Conservation (phyloP, 139 green algal genomes). For the Coelastrella sp. region DNA sequence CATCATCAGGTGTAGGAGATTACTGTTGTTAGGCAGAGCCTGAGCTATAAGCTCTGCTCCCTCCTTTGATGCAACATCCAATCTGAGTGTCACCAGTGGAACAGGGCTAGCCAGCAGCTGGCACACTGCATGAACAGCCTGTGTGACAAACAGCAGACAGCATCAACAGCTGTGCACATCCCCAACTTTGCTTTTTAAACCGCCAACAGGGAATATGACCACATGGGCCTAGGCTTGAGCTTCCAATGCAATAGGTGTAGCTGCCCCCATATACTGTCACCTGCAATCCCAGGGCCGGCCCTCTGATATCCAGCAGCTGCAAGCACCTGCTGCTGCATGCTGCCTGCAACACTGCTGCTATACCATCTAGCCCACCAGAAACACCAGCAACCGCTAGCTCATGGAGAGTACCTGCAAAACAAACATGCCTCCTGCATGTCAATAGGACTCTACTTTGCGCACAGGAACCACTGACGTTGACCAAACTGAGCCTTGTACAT, state of each 20-base stretch:
- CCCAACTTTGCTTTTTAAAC: too few species aligned
- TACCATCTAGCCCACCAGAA: constrained; percentile 43
- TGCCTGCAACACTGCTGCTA: constrained; percentile 53
- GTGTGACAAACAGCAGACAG: background rate
- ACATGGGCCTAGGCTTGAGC: background rate
- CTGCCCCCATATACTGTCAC: constrained; percentile 12
- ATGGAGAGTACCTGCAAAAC: constrained; percentile 55
- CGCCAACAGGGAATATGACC: background rate
- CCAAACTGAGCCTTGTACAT: background rate
- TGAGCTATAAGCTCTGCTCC: constrained; percentile 60
- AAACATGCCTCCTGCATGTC: background rate
- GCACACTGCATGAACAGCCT: constrained; percentile 52
- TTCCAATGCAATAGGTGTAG: background rate
- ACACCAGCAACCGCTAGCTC: constrained; percentile 59
- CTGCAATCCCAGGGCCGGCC: constrained; percentile 50
- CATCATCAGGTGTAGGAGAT: constrained; percentile 66
- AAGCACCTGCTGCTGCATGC: constrained; percentile 55
- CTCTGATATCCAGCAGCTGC: constrained; percentile 66
- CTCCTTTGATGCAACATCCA: constrained; percentile 60
- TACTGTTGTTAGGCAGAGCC: constrained; percentile 59
- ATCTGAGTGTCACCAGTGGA: constrained; percentile 58
- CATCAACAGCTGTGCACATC: background rate
- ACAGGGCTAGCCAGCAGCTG: constrained; percentile 61
- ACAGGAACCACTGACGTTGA: too few species aligned
- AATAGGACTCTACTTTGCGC: background rate